Conservation (phyloP, 2,329 filamentous ascomycete species). For the Septoria petroselini region DNA sequence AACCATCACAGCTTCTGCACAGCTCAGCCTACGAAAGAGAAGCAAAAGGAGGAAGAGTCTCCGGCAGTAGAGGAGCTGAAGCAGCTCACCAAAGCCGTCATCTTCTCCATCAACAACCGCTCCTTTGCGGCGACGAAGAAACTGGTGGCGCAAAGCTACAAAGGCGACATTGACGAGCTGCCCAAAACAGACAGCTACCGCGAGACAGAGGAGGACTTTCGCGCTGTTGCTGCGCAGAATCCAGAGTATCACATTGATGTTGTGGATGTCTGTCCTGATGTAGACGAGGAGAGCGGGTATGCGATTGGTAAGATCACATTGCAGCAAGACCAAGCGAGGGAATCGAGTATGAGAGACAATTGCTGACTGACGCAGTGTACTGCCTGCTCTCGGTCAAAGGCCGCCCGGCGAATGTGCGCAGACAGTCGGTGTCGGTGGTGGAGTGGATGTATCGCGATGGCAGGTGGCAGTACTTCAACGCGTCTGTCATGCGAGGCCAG, state of each 20-base stretch:
- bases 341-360: no score
- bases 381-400: slow-evolving; percentile 16
- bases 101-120: slow-evolving; percentile 17
- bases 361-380: slow-evolving; percentile 1
- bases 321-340: no score
- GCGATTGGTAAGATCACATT: slow-evolving; percentile 9
- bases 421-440: slow-evolving; percentile 14
- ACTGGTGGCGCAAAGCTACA: slow-evolving; percentile 14
- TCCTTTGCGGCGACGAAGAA: slow-evolving; percentile 9
- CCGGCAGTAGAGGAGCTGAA: slow-evolving; percentile 9
- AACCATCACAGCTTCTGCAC: background rate
- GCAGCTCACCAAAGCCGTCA: slow-evolving; percentile 11
- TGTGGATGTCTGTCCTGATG: slow-evolving; percentile 14
- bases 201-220: slow-evolving; percentile 10
- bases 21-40: background rate
- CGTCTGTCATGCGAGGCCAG: slow-evolving; percentile 13
- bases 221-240: slow-evolving; percentile 4
- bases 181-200: slow-evolving; percentile 10
- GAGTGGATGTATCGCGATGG: slow-evolving; percentile 18
- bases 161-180: slow-evolving; percentile 16
- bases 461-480: slow-evolving; percentile 17
- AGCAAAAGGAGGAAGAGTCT: background rate
- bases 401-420: slow-evolving; percentile 13
- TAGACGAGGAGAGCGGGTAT: slow-evolving; percentile 17
- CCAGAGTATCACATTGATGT: slow-evolving; percentile 18